phyloP scores from a whole-genome alignment of 768 basidiomycete genomes.

The Lyophyllum shimeji region DNA sequence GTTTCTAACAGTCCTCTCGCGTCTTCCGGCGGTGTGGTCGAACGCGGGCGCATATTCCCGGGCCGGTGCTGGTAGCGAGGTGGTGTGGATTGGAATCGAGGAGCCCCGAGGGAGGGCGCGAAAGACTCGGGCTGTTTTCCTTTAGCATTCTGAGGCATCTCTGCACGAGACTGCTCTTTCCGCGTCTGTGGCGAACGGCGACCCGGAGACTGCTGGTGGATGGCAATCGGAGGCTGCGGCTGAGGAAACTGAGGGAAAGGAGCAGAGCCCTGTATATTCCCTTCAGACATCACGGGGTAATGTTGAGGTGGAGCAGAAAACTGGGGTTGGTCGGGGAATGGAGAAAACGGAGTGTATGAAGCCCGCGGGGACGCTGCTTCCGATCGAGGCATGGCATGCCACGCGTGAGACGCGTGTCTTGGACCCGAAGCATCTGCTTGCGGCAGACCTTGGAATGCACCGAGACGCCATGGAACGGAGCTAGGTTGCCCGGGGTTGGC shows the following conservation, averaged over 20 bases:
- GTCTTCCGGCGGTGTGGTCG: neutral
- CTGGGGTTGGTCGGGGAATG: neutral
- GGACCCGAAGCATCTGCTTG: neutral
- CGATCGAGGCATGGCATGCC: neutral
- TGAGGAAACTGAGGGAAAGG: neutral
- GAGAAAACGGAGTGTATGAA: neutral
- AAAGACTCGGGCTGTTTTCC: neutral
- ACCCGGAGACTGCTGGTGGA: neutral
- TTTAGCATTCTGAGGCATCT: neutral
- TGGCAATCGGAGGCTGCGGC: neutral
- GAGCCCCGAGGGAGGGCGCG: neutral
- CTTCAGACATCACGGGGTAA: neutral
- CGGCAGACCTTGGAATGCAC: neutral
- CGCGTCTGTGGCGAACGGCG: neutral
- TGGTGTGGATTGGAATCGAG: neutral
- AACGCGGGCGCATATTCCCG: neutral
- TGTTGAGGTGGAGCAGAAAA: neutral
- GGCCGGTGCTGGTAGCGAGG: neutral
- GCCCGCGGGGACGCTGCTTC: neutral
- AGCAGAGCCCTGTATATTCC: neutral
- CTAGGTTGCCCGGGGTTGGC: neutral
- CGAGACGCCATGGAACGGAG: neutral
- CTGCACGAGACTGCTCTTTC: neutral
- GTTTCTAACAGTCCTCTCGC: neutral
- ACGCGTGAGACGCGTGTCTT: neutral